These are phyloP conservation scores for Claviceps cyperi DNA, from an alignment of 2,329 filamentous ascomycete genomes.

Conservation along the genomic window DNA sequence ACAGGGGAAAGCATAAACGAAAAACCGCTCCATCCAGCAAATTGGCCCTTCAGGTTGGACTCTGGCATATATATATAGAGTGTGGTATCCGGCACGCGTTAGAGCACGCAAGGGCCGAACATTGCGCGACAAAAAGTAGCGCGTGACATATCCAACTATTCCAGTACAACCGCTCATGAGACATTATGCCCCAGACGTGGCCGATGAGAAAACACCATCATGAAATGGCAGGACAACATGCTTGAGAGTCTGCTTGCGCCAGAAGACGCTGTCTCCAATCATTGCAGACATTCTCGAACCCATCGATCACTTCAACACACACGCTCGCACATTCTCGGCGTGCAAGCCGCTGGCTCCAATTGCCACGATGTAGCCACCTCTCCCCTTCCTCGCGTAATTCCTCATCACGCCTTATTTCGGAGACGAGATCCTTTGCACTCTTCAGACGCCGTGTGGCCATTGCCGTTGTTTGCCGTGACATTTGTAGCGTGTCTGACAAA, in stretches of 20 bases:
- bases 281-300: constrained; percentile 84
- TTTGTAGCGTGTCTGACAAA: constrained; percentile 82
- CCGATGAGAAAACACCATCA: neutral
- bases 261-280: constrained; percentile 67
- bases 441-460: constrained; percentile 68
- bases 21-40: neutral
- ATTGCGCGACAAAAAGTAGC: neutral
- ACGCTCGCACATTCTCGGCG: constrained; percentile 70
- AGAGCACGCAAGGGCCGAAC: neutral
- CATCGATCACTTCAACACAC: constrained; percentile 76
- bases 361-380: constrained; percentile 64
- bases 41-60: neutral
- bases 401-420: constrained; percentile 71
- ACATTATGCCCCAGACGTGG: neutral
- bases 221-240: constrained; percentile 10
- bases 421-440: constrained; percentile 70
- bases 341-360: constrained; percentile 66
- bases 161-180: neutral
- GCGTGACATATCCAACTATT: neutral
- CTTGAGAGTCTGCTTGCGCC: constrained; percentile 41
- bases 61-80: neutral
- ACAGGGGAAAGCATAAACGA: neutral
- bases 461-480: constrained; percentile 77
- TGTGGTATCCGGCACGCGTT: neutral
- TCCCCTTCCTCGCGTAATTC: constrained; percentile 73